phyloP scores from a whole-genome alignment of 2,329 filamentous ascomycete genomes.

The Fusarium keratoplasticum region DNA sequence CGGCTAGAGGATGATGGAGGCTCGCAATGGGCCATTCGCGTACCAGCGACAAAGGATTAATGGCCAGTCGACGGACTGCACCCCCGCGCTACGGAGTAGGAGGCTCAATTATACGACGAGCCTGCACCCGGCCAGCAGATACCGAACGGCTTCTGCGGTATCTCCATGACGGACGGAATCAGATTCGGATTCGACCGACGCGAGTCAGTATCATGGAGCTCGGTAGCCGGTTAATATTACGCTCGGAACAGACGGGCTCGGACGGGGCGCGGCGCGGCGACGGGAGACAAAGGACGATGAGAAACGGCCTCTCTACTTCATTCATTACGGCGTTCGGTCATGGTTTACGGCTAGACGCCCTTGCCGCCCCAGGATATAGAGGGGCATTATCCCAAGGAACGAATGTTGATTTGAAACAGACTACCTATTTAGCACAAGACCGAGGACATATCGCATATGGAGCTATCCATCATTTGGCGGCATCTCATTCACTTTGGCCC shows the following conservation, averaged over 20 bases:
- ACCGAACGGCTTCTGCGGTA: constrained; percentile 8
- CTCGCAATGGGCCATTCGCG: constrained; percentile 29
- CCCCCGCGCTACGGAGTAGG: constrained; percentile 10
- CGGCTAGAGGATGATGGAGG: constrained; percentile 58
- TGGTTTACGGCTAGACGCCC: constrained; percentile 38
- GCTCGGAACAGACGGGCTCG: constrained; percentile 21
- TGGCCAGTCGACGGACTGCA: constrained; percentile 20
- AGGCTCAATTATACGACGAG: constrained; percentile 8
- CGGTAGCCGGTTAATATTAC: constrained; percentile 14
- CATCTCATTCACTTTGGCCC: constrained; percentile 33
- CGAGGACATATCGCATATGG: constrained; percentile 21
- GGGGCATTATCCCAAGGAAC: constrained; percentile 28
- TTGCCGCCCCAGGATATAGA: constrained; percentile 32
- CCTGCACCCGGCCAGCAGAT: constrained; percentile 11
- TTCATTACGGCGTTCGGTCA: constrained; percentile 41
- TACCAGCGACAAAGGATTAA: constrained; percentile 24
- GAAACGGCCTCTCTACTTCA: constrained; percentile 40
- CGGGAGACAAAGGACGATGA: constrained; percentile 32
- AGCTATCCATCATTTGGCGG: constrained; percentile 32
- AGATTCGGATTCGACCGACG: background rate
- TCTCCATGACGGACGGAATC: constrained; percentile 4
- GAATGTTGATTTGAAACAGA: constrained; percentile 33
- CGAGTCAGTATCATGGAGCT: constrained; percentile 5
- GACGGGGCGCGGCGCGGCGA: constrained; percentile 9
- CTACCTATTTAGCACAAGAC: constrained; percentile 25